Percentiles rank a stretch among this genome's conserved stretches.
phyloP scores from a whole-genome alignment of 352 stramenopile genomes.

The Saprolegnia diclina region DNA sequence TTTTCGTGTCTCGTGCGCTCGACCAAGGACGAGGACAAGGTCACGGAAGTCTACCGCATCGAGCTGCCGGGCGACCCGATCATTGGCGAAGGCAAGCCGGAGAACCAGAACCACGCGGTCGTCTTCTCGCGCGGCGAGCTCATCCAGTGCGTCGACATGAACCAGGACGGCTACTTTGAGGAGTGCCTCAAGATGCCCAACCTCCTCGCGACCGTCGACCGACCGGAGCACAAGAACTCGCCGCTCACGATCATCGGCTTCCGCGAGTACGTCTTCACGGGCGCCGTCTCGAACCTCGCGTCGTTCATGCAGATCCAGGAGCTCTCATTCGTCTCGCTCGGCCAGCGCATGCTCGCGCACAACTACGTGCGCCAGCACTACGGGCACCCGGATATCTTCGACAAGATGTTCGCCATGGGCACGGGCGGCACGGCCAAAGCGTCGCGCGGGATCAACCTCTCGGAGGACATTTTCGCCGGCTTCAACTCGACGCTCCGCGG shows the following conservation, averaged over 20 bases:
- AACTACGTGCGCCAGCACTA: slow-evolving; percentile 80
- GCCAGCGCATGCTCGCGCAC: slow-evolving; percentile 72
- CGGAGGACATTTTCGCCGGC: slow-evolving; percentile 84
- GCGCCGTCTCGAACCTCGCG: slow-evolving; percentile 72
- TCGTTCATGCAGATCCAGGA: slow-evolving; percentile 87
- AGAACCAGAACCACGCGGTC: slow-evolving; percentile 87
- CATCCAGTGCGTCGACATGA: slow-evolving; percentile 89
- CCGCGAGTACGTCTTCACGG: slow-evolving; percentile 81
- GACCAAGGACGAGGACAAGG: slow-evolving; percentile 46
- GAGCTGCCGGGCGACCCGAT: slow-evolving; percentile 79
- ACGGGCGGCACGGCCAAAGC: slow-evolving; percentile 76
- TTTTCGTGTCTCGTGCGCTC: slow-evolving; percentile 73
- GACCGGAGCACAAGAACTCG: slow-evolving; percentile 54
- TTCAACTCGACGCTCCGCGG: slow-evolving; percentile 79
- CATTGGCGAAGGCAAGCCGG: slow-evolving; percentile 81
- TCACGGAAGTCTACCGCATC: slow-evolving; percentile 77
- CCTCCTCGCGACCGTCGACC: slow-evolving; percentile 72
- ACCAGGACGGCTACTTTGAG: slow-evolving; percentile 77
- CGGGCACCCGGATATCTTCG: slow-evolving; percentile 83
- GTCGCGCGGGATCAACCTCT: slow-evolving; percentile 77
- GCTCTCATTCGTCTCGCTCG: slow-evolving; percentile 74
- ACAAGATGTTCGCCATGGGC: slow-evolving; percentile 81
- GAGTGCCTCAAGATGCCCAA: slow-evolving; percentile 77
- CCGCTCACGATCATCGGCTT: slow-evolving; percentile 83
- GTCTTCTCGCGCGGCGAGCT: slow-evolving; percentile 82